These are phyloP conservation scores for Fusarium sp. DNA, from an alignment of 2,329 filamentous ascomycete genomes.

Conservation along the genomic window DNA sequence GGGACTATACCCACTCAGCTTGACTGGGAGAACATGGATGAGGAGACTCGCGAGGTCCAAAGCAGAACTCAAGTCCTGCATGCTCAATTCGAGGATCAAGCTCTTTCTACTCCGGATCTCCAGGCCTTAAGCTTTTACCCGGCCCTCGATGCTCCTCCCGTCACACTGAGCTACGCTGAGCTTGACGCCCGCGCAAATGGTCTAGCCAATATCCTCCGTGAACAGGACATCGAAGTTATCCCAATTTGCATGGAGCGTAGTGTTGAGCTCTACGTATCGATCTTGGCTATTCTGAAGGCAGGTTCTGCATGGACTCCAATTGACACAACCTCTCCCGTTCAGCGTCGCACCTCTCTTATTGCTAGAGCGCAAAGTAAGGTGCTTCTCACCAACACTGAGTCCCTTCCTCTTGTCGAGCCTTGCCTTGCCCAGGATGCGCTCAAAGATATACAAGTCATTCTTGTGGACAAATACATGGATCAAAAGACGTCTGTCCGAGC, in stretches of 20 bases:
- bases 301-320: constrained; percentile 31
- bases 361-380: constrained; percentile 27
- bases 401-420: constrained; percentile 1
- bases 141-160: background rate
- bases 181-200: constrained; percentile 25
- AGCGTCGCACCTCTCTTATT: constrained; percentile 26
- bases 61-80: constrained; percentile 5
- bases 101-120: background rate
- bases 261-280: constrained; percentile 20
- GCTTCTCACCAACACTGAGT: constrained; percentile 9
- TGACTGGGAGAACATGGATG: background rate
- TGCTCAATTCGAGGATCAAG: constrained; percentile 28
- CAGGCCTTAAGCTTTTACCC: constrained; percentile 19
- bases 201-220: constrained; percentile 5
- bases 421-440: constrained; percentile 11
- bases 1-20: background rate
- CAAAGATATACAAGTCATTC: constrained; percentile 8
- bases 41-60: fast-evolving
- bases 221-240: constrained; percentile 22
- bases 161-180: constrained; percentile 17
- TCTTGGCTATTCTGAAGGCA: constrained; percentile 26
- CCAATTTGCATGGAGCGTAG: constrained; percentile 21
- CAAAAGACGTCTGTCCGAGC: background rate
- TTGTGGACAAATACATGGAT: constrained; percentile 15
- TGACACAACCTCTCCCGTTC: constrained; percentile 18